Evolutionary conservation across 495 filamentous ascomycete genomes (phyloP).

Genomic region (Lophium mytilinum): DNA sequence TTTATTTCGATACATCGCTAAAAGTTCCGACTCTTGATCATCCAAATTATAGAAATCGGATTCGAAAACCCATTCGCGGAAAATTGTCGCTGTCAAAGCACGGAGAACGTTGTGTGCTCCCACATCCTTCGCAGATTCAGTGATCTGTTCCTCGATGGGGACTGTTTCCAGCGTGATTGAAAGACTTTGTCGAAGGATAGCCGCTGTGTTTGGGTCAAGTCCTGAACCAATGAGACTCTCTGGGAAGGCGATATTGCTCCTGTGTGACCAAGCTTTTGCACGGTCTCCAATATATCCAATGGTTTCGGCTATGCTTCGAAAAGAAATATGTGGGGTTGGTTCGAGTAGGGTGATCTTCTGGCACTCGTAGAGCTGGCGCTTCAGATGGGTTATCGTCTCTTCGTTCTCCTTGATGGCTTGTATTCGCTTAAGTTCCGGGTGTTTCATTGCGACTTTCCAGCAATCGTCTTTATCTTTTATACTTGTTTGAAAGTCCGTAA

Average conservation of each 20-base stretch:
- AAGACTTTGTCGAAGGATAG: background rate
- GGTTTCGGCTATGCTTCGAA: background rate
- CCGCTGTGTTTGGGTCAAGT: background rate
- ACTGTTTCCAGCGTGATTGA: background rate
- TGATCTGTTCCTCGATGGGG: background rate
- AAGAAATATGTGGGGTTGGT: background rate
- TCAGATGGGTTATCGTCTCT: background rate
- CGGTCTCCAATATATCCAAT: background rate
- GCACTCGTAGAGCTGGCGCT: background rate
- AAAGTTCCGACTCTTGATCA: background rate
- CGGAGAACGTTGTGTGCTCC: background rate
- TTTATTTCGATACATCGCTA: background rate
- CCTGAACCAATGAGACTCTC: background rate
- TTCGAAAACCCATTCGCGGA: background rate
- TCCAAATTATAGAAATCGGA: constrained; percentile 1
- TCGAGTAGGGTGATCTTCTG: background rate
- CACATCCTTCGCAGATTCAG: background rate
- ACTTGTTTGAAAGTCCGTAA: background rate
- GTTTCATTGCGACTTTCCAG: background rate
- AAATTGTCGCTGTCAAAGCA: background rate
- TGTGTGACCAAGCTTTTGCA: background rate
- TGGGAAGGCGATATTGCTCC: background rate
- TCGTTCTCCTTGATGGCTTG: constrained; percentile 1
- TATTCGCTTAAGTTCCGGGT: background rate
- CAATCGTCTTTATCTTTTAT: background rate